These are phyloP conservation scores for Adansonia gregorii DNA, from an alignment of 441 rosid species.

Conservation along the genomic window DNA sequence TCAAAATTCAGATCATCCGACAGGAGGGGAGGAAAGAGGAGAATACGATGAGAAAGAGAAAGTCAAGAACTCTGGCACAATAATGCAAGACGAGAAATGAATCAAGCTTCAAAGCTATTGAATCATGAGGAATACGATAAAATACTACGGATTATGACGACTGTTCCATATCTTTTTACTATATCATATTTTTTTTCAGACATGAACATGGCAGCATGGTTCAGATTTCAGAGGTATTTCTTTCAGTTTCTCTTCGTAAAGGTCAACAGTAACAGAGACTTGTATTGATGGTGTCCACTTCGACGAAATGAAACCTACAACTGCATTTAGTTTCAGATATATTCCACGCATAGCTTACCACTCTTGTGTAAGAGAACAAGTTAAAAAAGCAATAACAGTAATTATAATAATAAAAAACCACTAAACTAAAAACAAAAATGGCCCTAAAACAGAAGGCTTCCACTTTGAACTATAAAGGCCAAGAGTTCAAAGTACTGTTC, in stretches of 20 bases:
- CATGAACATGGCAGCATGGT: constrained; percentile 28
- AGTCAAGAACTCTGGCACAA: too few relatives aligned
- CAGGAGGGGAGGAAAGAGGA: too few relatives aligned
- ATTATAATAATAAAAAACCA: too few relatives aligned
- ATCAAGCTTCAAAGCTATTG: not conserved
- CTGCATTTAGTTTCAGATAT: constrained; percentile 43
- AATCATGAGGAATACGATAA: not conserved
- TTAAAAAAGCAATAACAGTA: constrained; percentile 11
- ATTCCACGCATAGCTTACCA: constrained; percentile 44
- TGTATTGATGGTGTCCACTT: constrained; percentile 43
- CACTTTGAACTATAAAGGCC: constrained; percentile 29
- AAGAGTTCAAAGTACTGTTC: constrained; percentile 7
- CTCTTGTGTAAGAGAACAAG: constrained; percentile 34
- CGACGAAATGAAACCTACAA: constrained; percentile 38
- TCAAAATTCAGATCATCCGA: too few relatives aligned
- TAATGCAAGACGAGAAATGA: not conserved
- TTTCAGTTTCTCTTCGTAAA: constrained; percentile 37
- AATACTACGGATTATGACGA: constrained; percentile 27
- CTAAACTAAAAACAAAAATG: constrained; percentile 6
- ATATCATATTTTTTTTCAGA: constrained; percentile 14
- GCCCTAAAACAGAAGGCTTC: constrained; percentile 21
- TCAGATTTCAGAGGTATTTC: constrained; percentile 31
- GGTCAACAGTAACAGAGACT: constrained; percentile 39
- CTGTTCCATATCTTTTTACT: constrained; percentile 18
- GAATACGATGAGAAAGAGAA: too few relatives aligned